Evolutionary conservation across 208 protist genomes (phyloP), one percentile per base, ranked within the genome.

Genomic region (Angomonas ambiguus): DNA sequence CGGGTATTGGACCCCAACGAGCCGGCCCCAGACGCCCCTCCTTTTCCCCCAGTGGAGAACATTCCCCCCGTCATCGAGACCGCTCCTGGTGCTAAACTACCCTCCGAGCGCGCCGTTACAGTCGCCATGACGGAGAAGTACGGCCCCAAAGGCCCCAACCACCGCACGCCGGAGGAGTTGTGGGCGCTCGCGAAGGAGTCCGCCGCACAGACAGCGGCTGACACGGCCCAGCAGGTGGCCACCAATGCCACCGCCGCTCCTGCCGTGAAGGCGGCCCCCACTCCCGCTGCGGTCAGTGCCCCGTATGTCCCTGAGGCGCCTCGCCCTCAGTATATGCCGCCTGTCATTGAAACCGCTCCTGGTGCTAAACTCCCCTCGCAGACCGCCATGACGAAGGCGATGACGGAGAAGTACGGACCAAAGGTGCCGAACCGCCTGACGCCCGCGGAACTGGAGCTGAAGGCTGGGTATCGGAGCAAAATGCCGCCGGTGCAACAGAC

Each of bases 61-160:
- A 16, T 56, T 24, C 42, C 41, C 13, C 38, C 35, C 4, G 53
- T 33, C 6, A 6, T 33, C 31, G 27, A n/a, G 18, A 22, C 30
- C 4, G 10, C 53, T 22, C 53, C 53, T 22, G 53, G 53, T 16
- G 24, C 30, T 18, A 22, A n/a, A 8, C 27, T 34, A 8, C 53
- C 53, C 24, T 59, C 53, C 24, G 25, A 8, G 22, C 65, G 72
- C 1, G 72, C 71, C 62, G 57, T 55, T 25, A 72, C 72, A 11
- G 51, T 72, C 20, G 33, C 56, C 27, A 69, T 67, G 41, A 65
- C 72, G 31, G 56, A 55, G 57, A 58, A 32, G 56, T 60, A 62
- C 49, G 70, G 70, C 11, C 70, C 70, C n/a, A 75, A 75, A 56
- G 22, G 51, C 38, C 25, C 51, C 4, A 72, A 67, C 60, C 58